A percentile compares a stretch with the other conserved stretches of the same genome.
These are phyloP conservation scores for Escovopsis sp. DNA, from an alignment of 2,329 filamentous ascomycete species.

Conservation along the genomic window DNA sequence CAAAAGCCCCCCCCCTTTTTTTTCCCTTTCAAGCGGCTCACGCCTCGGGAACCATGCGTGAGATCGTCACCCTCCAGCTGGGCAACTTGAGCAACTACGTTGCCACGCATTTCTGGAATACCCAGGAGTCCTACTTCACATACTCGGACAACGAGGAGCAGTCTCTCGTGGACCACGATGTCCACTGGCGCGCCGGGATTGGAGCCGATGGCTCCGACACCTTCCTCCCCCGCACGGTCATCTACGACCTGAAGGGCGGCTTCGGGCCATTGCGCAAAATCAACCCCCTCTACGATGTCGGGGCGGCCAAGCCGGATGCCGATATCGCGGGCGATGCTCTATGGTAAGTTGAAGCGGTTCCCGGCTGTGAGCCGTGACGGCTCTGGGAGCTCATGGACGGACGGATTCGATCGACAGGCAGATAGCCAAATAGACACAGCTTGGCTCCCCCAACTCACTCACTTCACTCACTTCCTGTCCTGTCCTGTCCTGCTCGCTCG, in stretches of 20 bases:
- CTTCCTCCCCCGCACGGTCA: constrained; percentile 76
- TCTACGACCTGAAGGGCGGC: constrained; percentile 89
- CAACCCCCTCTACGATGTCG: constrained; percentile 68
- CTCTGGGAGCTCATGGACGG: too few relatives aligned
- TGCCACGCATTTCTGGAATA: constrained; percentile 95
- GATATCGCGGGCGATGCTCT: constrained; percentile 17
- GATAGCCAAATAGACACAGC: neutral
- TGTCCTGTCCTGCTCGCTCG: too few relatives aligned
- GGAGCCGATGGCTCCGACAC: constrained; percentile 78
- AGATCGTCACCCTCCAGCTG: constrained; percentile 87
- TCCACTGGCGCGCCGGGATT: constrained; percentile 77
- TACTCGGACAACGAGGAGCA: constrained; percentile 41
- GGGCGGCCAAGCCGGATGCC: constrained; percentile 9
- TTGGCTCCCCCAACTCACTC: neutral
- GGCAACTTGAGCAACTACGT: constrained; percentile 88
- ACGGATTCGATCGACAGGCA: neutral
- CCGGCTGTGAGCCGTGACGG: too few relatives aligned
- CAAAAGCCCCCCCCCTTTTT: too few relatives aligned
- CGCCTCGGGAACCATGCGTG: constrained; percentile 51
- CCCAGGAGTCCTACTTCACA: constrained; percentile 97
- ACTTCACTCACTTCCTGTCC: neutral
- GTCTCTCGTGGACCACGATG: constrained; percentile 33
- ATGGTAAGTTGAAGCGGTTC: constrained; percentile 15
- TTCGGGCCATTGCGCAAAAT: constrained; percentile 81
- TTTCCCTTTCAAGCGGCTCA: neutral